Conservation (phyloP, 805 yeast genomes). For the Lachancea fermentati region DNA sequence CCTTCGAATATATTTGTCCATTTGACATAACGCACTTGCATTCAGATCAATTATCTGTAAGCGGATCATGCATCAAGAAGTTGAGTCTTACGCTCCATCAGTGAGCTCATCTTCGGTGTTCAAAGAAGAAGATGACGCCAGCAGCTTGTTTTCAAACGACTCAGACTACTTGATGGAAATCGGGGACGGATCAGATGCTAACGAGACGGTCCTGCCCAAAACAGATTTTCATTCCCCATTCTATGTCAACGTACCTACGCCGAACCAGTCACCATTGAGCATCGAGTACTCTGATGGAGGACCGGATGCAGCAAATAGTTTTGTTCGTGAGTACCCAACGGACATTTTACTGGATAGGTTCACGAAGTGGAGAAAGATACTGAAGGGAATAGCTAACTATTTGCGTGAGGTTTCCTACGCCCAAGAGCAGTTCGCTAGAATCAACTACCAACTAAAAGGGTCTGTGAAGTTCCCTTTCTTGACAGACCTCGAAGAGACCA, state of each 20-base stretch:
- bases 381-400: slow-evolving; percentile 64
- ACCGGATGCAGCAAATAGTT: slow-evolving; percentile 12
- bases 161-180: slow-evolving; percentile 23
- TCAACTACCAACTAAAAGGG: slow-evolving; percentile 66
- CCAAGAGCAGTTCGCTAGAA: slow-evolving; percentile 68
- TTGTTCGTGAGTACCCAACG: slow-evolving; percentile 53
- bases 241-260: slow-evolving; percentile 32
- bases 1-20: no score
- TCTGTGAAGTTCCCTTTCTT: slow-evolving; percentile 42
- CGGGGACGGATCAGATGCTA: slow-evolving; percentile 17
- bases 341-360: slow-evolving; percentile 75
- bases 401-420: slow-evolving; percentile 70
- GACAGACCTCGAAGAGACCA: slow-evolving; percentile 33
- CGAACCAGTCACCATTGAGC: slow-evolving; percentile 19
- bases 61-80: not conserved
- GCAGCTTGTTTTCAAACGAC: slow-evolving; percentile 19
- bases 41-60: not conserved
- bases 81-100: not conserved
- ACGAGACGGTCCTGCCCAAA: slow-evolving; percentile 23
- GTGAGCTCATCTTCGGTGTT: not conserved
- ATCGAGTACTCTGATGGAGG: slow-evolving; percentile 13
- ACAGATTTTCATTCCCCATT: slow-evolving; percentile 30
- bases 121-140: slow-evolving; percentile 11
- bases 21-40: no score
- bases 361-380: slow-evolving; percentile 72